Evolutionary conservation across 2,329 filamentous ascomycete species (phyloP).

Genomic region (Colletotrichum endophyticum): DNA sequence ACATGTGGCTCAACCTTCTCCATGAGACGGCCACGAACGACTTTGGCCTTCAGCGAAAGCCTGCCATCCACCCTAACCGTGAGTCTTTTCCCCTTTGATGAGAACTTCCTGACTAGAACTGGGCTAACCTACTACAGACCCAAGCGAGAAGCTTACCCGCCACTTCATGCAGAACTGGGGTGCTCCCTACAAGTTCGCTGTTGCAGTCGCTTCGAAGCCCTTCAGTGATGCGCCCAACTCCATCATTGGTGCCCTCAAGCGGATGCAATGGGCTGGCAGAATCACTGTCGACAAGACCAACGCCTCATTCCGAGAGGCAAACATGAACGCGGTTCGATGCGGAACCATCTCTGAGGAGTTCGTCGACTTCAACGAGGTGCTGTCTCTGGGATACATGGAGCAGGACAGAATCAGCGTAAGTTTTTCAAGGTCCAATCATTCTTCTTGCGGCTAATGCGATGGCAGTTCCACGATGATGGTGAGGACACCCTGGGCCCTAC

Average conservation of each 20-base stretch:
- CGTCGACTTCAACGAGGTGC: slow-evolving; percentile 65
- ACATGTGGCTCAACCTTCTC: slow-evolving; percentile 61
- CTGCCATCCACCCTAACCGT: slow-evolving; percentile 38
- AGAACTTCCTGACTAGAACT: slow-evolving; percentile 9
- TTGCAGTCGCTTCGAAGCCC: slow-evolving; percentile 53
- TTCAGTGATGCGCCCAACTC: slow-evolving; percentile 53
- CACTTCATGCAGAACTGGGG: slow-evolving; percentile 65
- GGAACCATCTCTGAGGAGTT: slow-evolving; percentile 28
- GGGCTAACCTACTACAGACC: slow-evolving; percentile 32
- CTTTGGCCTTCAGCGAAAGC: slow-evolving; percentile 50
- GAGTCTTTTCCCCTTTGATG: slow-evolving; percentile 19
- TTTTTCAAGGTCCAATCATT: not conserved
- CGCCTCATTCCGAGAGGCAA: slow-evolving; percentile 9
- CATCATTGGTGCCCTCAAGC: slow-evolving; percentile 54
- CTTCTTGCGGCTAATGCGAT: not conserved
- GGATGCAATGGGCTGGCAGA: slow-evolving; percentile 60
- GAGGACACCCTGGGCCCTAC: slow-evolving; percentile 66
- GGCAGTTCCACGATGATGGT: slow-evolving; percentile 70
- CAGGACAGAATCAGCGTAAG: slow-evolving; percentile 60
- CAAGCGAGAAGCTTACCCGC: slow-evolving; percentile 49
- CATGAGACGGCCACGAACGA: slow-evolving; percentile 27
- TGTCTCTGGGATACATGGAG: slow-evolving; percentile 68
- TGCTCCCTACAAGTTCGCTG: slow-evolving; percentile 70
- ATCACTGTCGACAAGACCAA: slow-evolving; percentile 37
- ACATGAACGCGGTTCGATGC: not conserved